Evolutionary conservation across 768 basidiomycete species (phyloP), one percentile per base, ranked within the genome.

Genomic region (Exidia glandulosa): DNA sequence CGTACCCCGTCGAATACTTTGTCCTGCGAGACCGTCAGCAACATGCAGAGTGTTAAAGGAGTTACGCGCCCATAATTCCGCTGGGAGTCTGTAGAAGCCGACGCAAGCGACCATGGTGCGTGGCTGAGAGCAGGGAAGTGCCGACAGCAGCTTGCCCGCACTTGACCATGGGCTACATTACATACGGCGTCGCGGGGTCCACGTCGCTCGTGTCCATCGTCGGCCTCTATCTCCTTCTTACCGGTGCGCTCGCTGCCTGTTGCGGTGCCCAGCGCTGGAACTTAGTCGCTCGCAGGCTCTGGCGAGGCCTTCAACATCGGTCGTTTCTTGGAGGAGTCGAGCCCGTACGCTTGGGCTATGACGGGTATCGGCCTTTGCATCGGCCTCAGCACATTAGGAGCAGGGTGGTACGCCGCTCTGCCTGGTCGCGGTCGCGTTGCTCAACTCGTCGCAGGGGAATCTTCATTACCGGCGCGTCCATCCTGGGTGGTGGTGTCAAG

Each of bases 231-330:
- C 80, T 95, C 23, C 78, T 95, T 62, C 92, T 95, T 70, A 93
- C 94, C 59, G 92, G 94, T 92, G 59, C 33, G 80, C 25, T 54
- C 3, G 33, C 25, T 57, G 36, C 32, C 12, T 50, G 32, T 1
- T 36, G 13, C 27, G 48, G 37, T 56, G 16, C 33, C n/a, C 57
- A 57, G 41, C 41, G 31, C 56, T 41, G 16, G 45, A 52, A 37
- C 41, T 37, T 52, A 2, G 48, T 12, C 25, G 16, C 32, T 30
- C 60, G 56, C 67, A 92, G 91, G 81, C 67, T 90, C 88, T 6
- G 91, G 90, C 63, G 90, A 92, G 72, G 84, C 88, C 1, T 95
- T 97, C 85, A 93, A 97, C 69, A 84, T 92, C 63, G 95, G 94
- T 41, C 84, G 84, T 55, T 97, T 94, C 77, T 80, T 98, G 29